A percentile compares a stretch with the other conserved stretches of the same genome.
These are phyloP conservation scores for Neopestalotiopsis rosae DNA, from an alignment of 2,329 filamentous ascomycete species.

Conservation along the genomic window DNA sequence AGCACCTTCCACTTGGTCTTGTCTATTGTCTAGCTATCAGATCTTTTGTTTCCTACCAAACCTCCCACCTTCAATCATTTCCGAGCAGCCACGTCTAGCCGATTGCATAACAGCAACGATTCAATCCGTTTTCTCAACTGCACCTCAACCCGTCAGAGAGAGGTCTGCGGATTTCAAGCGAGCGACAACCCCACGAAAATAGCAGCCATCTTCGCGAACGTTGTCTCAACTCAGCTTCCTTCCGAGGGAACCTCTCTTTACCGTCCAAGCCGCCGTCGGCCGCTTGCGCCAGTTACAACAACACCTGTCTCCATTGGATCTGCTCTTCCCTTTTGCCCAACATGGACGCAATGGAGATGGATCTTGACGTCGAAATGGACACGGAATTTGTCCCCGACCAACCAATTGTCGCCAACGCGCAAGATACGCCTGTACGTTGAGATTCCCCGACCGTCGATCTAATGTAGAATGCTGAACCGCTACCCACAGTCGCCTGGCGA, in stretches of 20 bases:
- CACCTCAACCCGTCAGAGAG: too few relatives aligned
- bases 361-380: conserved; percentile 76
- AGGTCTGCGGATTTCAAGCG: too few relatives aligned
- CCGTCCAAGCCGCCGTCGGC: not conserved
- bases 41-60: not conserved
- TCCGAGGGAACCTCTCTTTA: too few relatives aligned
- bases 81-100: too few relatives aligned
- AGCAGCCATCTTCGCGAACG: too few relatives aligned
- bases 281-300: not conserved
- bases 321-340: conserved; percentile 9
- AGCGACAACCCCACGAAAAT: too few relatives aligned
- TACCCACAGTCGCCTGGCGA: conserved; percentile 40
- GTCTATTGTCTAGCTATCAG: not conserved
- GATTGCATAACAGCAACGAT: too few relatives aligned
- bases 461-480: conserved; percentile 22
- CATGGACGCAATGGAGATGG: conserved; percentile 71
- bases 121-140: too few relatives aligned
- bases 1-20: not conserved
- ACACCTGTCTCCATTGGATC: not conserved
- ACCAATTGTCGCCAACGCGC: conserved; percentile 38
- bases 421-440: conserved; percentile 35
- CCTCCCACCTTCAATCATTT: not conserved
- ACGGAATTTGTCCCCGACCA: conserved; percentile 57
- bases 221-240: too few relatives aligned
- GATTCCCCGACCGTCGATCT: not conserved